Base-by-base conservation (phyloP, 169 alveolate species). In the Cryptosporidium viatorum region DNA sequence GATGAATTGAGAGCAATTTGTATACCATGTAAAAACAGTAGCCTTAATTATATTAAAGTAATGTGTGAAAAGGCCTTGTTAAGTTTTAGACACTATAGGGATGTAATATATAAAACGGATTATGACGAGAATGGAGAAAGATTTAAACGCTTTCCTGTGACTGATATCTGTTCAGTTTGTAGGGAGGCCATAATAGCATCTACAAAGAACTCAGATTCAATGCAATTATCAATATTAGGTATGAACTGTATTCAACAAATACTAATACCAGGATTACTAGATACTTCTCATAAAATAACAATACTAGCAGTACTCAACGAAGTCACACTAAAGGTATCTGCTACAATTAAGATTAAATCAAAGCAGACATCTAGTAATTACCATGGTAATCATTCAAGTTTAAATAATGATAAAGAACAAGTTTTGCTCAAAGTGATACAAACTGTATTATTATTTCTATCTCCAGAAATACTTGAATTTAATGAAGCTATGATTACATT, bases 1-100 rank as follows among this genome's bases (percentile, higher is more conserved):
- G 89, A 67, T 18, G 89, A 80, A 26, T 18, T 80, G n/a, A 59
- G 89, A 80, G 89, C 89, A 41, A 80, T 80, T 29, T 80, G 80
- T 65, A 65, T 12, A 5, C 80, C 89, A 41, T 62, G 89, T 14
- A 80, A 80, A 7, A 80, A 35, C 55, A 62, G 69, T n/a, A 80
- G 35, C 50, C 59, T 80, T 16, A 37, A 39, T 12, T 67, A 80
- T 67, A 80, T 80, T 39, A 80, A 80, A 50, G 74, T 59, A 12
- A 62, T 80, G 55, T 80, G 89, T 62, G 89, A 80, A 67, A 80
- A 62, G 70, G 89, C 89, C 3, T 43, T 80, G 52, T 3, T 80
- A 16, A 80, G 89, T 26, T 80, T 62, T 67, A 59, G 89, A 14
- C 75, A 80, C 51, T 80, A 80, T 80, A 59, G 75, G 10, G 89